These are phyloP conservation scores for Sugiyamaella mastotermitis DNA, from an alignment of 805 yeast genomes.

Conservation along the genomic window DNA sequence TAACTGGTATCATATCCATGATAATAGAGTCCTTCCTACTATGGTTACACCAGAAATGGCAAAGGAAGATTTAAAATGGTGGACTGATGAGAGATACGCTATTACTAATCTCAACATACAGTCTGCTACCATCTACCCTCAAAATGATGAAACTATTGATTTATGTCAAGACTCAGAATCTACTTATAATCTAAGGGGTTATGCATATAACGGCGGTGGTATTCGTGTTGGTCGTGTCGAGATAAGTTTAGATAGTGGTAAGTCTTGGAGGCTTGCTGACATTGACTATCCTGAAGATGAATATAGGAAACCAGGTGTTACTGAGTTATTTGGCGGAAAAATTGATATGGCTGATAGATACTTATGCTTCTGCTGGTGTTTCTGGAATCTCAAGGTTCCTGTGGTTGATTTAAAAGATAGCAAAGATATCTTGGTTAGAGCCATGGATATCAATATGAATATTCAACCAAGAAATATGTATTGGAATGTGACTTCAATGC, in stretches of 20 bases:
- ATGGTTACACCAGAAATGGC: slow-evolving; percentile 33
- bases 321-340: no score
- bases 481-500: slow-evolving; percentile 9
- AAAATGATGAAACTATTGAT: slow-evolving; percentile 28
- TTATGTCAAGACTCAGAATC: no score
- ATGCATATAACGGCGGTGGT: no score
- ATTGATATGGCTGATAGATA: no score
- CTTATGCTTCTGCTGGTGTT: no score
- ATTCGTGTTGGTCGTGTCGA: no score
- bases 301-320: no score
- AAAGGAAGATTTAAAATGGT: slow-evolving; percentile 30
- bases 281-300: no score
- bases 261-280: no score
- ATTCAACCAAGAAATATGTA: slow-evolving; percentile 7
- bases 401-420: not conserved
- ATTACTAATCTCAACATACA: slow-evolving; percentile 32
- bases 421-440: slow-evolving; percentile 5
- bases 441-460: slow-evolving; percentile 8
- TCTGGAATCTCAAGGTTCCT: no score
- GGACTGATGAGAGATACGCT: slow-evolving; percentile 36
- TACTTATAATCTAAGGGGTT: no score
- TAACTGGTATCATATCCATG: slow-evolving; percentile 35
- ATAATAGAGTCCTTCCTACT: slow-evolving; percentile 34
- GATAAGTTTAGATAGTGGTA: no score
- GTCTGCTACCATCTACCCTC: slow-evolving; percentile 31